Percentiles rank a stretch among this genome's conserved stretches.
These are phyloP conservation scores for Kwoniella shivajii DNA, from an alignment of 1,284 basidiomycete species.

Conservation along the genomic window DNA sequence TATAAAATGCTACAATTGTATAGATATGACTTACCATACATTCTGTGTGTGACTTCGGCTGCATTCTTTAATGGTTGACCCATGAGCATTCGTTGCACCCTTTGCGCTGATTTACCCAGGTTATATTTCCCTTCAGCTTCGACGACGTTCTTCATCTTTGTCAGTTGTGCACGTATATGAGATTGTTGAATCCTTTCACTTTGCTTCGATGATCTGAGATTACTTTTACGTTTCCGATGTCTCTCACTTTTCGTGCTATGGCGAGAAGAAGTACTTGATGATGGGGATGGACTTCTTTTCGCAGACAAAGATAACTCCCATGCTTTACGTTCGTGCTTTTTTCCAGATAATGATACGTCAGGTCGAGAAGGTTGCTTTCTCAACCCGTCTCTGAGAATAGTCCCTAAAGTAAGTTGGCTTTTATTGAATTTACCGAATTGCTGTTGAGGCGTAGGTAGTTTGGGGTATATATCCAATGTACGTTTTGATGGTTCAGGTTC, in stretches of 20 bases:
- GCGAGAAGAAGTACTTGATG: not conserved
- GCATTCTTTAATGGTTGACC: not conserved
- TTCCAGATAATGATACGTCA: not conserved
- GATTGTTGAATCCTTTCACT: no score
- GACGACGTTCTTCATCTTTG: not conserved
- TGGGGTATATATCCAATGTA: no score
- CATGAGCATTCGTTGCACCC: slow-evolving; percentile 1
- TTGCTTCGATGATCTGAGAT: not conserved
- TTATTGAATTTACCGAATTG: no score
- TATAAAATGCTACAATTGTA: not conserved
- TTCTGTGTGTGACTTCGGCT: no score
- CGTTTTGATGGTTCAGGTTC: not conserved
- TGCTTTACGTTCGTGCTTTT: not conserved
- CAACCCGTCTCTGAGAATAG: not conserved
- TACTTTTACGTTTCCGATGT: slow-evolving; percentile 2
- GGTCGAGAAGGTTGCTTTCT: not conserved
- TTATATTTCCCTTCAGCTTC: not conserved
- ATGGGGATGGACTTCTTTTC: not conserved
- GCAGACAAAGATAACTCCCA: slow-evolving; percentile 1
- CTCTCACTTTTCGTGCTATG: not conserved
- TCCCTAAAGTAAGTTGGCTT: no score
- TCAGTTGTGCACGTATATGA: no score
- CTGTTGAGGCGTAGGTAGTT: no score
- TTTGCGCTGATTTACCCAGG: not conserved
- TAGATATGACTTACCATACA: not conserved